Base-by-base conservation (phyloP, 768 basidiomycete species). In the Auriculariales sp. region DNA sequence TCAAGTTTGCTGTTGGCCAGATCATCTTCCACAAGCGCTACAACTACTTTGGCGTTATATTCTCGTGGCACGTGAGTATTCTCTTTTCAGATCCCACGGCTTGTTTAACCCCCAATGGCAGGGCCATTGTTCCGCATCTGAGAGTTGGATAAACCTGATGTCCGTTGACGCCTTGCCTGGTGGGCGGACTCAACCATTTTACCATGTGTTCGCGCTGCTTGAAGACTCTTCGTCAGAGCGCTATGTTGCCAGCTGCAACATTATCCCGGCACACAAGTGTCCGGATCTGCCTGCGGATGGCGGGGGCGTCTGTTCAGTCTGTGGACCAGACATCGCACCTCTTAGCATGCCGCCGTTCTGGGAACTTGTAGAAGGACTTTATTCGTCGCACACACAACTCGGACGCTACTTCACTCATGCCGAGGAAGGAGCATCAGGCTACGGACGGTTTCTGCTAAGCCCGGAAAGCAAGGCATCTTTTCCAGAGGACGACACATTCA, bases 161-260 rank as follows among this genome's bases (percentile, higher is more conserved):
- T 55, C 58, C 22, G 64, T 75, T 1, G 63, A 70, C 51, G 51
- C 55, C 9, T 62, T 77, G 14, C 34, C 58, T 25, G 55, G 62
- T 19, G 73, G 75, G 17, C 59, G 66, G 22, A 53, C 68, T 36
- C 76, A 78, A 49, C 73, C 76, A 2, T 77, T 76, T 53, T 78
- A 78, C 53, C 59, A 62, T 28, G 57, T 66, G 30, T 52, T 69
- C 34, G 56, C 64, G 17, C 56, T 44, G 39, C 19, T 44, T 10
- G 39, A 44, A 7, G 39, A 44, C 15, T 7, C 39, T 4, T 60
- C 28, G 66, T 61, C 42, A 69, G 68, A 11, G 58, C 66, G 1
- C 50, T 57, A 33, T 57, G 65, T 56, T 73, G 71, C 73, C 56
- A 54, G 68, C 55, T 44, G 27, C 46, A 11, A 36, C 29, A 31